Conservation (phyloP, 2,329 filamentous ascomycete species). For the Colletotrichum salicis region DNA sequence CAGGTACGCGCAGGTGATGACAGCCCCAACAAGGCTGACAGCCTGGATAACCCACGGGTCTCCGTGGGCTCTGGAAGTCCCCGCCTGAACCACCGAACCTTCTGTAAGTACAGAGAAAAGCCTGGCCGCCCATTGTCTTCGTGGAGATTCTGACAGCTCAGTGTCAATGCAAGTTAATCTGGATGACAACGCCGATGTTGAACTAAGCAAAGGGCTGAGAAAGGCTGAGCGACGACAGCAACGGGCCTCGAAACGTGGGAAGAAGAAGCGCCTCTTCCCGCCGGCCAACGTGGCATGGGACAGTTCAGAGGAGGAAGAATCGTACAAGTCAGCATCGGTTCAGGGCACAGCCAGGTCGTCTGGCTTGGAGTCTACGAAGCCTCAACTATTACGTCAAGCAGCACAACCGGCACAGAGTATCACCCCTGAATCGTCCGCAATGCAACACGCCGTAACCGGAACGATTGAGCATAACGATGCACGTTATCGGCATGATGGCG, state of each 20-base stretch:
- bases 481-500: background rate
- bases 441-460: background rate
- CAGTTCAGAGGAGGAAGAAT: background rate
- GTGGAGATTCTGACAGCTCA: background rate
- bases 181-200: conserved; percentile 25
- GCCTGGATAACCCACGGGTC: background rate
- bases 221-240: conserved; percentile 1
- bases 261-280: background rate
- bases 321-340: too few relatives aligned
- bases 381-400: background rate
- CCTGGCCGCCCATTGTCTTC: too few relatives aligned
- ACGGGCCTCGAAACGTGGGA: conserved; percentile 4
- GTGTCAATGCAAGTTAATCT: conserved; percentile 30
- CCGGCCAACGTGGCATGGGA: background rate
- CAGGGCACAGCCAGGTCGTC: background rate
- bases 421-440: background rate
- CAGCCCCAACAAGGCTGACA: background rate
- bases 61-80: background rate
- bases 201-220: conserved; percentile 24
- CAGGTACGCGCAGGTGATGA: background rate
- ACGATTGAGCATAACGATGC: background rate
- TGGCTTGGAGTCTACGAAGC: background rate
- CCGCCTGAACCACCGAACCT: conserved; percentile 12
- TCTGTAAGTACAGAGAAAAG: conserved; percentile 3
- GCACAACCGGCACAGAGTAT: background rate